Conservation (phyloP, 768 basidiomycete species). For the Tricholoma saponaceum region DNA sequence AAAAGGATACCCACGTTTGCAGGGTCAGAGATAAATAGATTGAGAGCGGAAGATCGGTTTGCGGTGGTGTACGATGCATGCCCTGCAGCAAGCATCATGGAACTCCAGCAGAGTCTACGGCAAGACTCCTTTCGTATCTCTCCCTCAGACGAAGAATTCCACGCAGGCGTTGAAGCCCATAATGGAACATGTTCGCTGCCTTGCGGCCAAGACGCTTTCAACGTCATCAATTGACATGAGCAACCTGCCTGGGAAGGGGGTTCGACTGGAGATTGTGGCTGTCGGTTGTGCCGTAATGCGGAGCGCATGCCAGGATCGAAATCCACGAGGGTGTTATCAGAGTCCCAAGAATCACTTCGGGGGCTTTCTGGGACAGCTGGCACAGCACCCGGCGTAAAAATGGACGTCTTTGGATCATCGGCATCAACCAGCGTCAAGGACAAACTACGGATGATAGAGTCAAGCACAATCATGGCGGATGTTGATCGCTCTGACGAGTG, state of each 20-base stretch:
- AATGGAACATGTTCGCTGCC: constrained; percentile 50
- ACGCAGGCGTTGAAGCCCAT: constrained; percentile 64
- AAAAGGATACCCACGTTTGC: constrained; percentile 49
- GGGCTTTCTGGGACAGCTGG: constrained; percentile 33
- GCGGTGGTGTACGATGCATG: constrained; percentile 59
- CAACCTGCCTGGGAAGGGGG: constrained; percentile 28
- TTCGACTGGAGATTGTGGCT: constrained; percentile 4
- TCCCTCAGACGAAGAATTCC: constrained; percentile 52
- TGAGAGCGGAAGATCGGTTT: constrained; percentile 30
- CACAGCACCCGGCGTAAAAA: constrained; percentile 47
- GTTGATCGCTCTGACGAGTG: constrained; percentile 50
- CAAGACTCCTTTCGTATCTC: constrained; percentile 71
- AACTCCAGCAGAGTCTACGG: constrained; percentile 71
- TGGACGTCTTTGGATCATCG: constrained; percentile 46
- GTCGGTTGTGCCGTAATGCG: constrained; percentile 1
- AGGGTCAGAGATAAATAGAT: constrained; percentile 59
- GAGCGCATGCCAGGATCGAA: constrained; percentile 13
- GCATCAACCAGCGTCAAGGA: constrained; percentile 57
- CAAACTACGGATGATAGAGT: constrained; percentile 62
- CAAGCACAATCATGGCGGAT: constrained; percentile 59
- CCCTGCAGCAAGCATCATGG: constrained; percentile 58
- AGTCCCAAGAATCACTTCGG: constrained; percentile 17
- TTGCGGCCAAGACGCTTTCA: constrained; percentile 48
- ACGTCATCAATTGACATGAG: constrained; percentile 45
- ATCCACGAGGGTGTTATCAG: constrained; percentile 15